Conservation (phyloP, 2,329 filamentous ascomycete genomes). For the Ophiostoma himal-ulmi region DNA sequence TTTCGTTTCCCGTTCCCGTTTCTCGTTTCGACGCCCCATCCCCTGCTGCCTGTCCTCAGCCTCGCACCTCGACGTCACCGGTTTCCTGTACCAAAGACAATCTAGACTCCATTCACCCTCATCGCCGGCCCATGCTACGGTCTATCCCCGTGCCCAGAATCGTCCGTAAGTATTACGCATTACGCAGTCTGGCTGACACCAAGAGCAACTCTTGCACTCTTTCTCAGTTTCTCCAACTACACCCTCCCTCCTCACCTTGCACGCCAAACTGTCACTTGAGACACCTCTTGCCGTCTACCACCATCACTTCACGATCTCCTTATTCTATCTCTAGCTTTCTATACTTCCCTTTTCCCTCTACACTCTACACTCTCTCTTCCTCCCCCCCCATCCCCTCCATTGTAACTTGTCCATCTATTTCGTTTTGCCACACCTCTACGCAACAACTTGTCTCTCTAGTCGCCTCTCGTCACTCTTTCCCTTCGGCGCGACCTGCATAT, state of each 20-base stretch:
- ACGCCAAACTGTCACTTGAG: not conserved
- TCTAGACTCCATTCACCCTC: not conserved
- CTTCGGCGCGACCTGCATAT: constrained; percentile 6
- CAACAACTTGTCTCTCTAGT: not conserved
- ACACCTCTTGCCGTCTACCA: not conserved
- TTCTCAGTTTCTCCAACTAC: not conserved
- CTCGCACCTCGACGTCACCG: constrained; percentile 13
- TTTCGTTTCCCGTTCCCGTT: not conserved
- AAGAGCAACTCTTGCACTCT: not conserved
- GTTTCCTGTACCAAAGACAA: not conserved
- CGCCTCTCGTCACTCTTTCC: not conserved
- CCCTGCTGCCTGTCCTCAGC: constrained; percentile 10
- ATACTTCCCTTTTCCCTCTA: not conserved
- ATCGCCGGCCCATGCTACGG: not conserved
- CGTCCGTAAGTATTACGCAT: not conserved
- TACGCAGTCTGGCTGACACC: too few relatives aligned
- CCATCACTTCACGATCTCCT: not conserved
- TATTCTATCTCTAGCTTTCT: not conserved
- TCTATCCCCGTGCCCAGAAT: not conserved
- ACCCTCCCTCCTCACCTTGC: not conserved
- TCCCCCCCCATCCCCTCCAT: too few relatives aligned
- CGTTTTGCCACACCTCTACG: not conserved
- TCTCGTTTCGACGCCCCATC: not conserved
- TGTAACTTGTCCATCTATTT: not conserved
- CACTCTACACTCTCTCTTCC: not conserved